phyloP scores from a whole-genome alignment of 371 early-diverging fungal species.

The Mycotypha africana region DNA sequence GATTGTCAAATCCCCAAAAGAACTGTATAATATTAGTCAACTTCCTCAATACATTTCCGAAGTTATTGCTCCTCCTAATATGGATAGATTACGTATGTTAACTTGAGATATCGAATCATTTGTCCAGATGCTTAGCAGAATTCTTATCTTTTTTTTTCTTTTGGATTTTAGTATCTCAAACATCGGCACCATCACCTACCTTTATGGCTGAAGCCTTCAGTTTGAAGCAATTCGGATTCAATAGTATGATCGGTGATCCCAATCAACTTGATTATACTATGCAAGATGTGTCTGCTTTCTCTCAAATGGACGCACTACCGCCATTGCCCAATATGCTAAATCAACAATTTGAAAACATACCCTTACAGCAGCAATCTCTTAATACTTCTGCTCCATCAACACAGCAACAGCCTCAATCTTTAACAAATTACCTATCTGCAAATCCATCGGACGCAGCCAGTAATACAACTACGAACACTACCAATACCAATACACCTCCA shows the following conservation, averaged over 20 bases:
- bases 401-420: slow-evolving; percentile 2
- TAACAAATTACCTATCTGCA: no score
- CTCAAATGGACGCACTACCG: slow-evolving; percentile 11
- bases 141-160: neutral
- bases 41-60: slow-evolving; percentile 12
- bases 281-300: slow-evolving; percentile 13
- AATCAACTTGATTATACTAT: slow-evolving; percentile 14
- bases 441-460: neutral
- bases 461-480: neutral
- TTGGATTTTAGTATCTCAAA: slow-evolving; percentile 4
- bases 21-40: slow-evolving; percentile 2
- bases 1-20: slow-evolving; percentile 4
- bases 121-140: neutral
- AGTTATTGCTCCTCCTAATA: slow-evolving; percentile 17
- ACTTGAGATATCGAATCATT: no score
- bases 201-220: slow-evolving; percentile 36
- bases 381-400: neutral
- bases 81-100: slow-evolving; percentile 13
- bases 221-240: slow-evolving; percentile 40
- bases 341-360: neutral
- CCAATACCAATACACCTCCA: no score
- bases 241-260: slow-evolving; percentile 17
- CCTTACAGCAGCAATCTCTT: neutral
- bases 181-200: slow-evolving; percentile 21
- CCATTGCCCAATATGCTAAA: slow-evolving; percentile 11